Base-by-base conservation (phyloP, 2,329 filamentous ascomycete genomes). In the Pseudogymnoascus verrucosus region DNA sequence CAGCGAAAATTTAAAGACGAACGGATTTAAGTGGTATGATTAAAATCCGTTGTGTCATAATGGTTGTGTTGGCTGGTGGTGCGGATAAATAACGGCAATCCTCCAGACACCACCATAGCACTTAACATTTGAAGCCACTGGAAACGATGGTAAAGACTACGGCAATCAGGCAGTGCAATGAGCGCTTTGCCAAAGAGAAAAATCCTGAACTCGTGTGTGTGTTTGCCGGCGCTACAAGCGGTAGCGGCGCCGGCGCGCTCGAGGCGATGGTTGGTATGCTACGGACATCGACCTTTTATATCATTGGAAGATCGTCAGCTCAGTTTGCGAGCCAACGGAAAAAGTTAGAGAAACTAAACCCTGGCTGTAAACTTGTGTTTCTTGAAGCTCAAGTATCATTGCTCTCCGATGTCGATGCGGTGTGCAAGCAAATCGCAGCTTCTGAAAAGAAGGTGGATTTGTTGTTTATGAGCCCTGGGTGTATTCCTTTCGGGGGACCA, bases 171-270 rank as follows among this genome's bases (percentile, higher is more conserved):
- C 14, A 60, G 14, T 34, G n/a, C 44, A 65, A 65, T 37, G 47
- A 26, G 3, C 23, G 21, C 12, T 64, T 65, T 54, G 59, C 62
- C 37, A 62, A 19, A 34, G 28, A 63, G 36, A 61, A 63, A 2
- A 23, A 64, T 62, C 54, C 71, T 4, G 71, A 74, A 5, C 72
- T 80, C 14, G 76, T 80, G 5, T 79, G 77, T 23, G 76, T 82
- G 64, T 82, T 83, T 66, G 76, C 78, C 12, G 80, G 81, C 12
- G 80, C 72, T 21, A 82, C 80, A 2, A 79, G 74, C 26, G 81
- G 81, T 40, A 78, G 82, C 36, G 80, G 80, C 34, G 37, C 57
- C 5, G 61, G 62, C 21, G 65, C 65, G 1, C 19, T 67, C 2
- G 61, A 65, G 26, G 63, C 37, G 34, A 39, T 66, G 51, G 62